Conservation (phyloP, 441 rosid species). For the Croton laevigatus region DNA sequence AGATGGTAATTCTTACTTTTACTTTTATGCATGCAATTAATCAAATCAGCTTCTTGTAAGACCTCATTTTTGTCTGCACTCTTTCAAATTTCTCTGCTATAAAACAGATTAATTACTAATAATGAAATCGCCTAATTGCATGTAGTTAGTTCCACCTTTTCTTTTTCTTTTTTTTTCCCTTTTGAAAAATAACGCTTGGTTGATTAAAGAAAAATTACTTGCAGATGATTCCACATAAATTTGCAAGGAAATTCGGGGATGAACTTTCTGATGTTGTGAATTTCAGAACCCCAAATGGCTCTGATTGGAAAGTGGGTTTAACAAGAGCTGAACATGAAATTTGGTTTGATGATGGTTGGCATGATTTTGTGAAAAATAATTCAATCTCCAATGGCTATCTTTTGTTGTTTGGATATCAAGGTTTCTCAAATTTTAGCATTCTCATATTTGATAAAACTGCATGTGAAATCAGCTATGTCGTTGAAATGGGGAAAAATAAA, state of each 20-base stretch:
- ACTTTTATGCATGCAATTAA: neutral
- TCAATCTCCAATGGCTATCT: too few species aligned
- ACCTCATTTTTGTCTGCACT: neutral
- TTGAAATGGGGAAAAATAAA: neutral
- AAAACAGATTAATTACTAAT: too few species aligned
- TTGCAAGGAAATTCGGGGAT: constrained; percentile 22
- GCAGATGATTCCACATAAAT: constrained; percentile 34
- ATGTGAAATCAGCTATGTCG: constrained; percentile 19
- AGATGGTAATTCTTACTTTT: constrained; percentile 15
- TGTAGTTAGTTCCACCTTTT: neutral
- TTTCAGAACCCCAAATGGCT: constrained; percentile 21
- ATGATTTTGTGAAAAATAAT: constrained; percentile 14
- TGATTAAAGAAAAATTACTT: neutral
- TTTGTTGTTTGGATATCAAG: too few species aligned
- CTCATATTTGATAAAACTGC: constrained; percentile 6
- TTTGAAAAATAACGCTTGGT: neutral
- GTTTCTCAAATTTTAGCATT: too few species aligned
- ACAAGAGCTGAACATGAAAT: neutral
- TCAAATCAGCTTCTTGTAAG: neutral
- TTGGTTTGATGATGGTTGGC: constrained; percentile 35
- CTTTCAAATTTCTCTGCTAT: neutral
- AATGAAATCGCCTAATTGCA: neutral
- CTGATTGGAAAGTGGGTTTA: constrained; percentile 29
- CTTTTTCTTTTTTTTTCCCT: neutral
- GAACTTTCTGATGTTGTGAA: constrained; percentile 28